Evolutionary conservation across 495 filamentous ascomycete species (phyloP).

Genomic region (Neurospora intermedia): DNA sequence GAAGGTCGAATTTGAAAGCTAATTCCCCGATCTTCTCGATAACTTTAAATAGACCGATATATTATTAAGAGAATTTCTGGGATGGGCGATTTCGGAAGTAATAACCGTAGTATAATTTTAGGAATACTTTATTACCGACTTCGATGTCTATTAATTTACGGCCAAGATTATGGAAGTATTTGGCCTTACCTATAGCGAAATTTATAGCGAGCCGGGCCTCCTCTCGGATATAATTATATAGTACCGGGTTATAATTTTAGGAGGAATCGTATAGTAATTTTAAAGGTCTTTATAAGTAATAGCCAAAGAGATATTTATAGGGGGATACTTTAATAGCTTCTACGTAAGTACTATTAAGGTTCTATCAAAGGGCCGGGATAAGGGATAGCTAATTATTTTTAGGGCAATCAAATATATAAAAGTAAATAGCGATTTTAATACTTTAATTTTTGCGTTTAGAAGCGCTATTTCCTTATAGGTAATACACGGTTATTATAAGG

Average conservation of each 20-base stretch:
- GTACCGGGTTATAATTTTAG: background rate
- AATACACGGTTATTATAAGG: background rate
- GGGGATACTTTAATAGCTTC: background rate
- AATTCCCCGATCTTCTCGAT: too few species aligned
- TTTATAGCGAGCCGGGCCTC: too few species aligned
- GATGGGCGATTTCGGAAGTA: too few species aligned
- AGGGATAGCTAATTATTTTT: accelerated
- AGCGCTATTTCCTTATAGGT: background rate
- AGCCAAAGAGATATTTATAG: background rate
- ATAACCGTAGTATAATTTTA: too few species aligned
- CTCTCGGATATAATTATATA: background rate
- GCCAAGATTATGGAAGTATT: too few species aligned
- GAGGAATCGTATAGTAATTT: background rate
- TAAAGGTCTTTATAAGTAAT: background rate
- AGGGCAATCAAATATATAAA: background rate
- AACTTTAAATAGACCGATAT: too few species aligned
- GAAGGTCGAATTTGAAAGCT: too few species aligned
- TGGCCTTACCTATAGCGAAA: too few species aligned
- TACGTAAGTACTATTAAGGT: background rate
- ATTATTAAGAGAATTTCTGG: too few species aligned
- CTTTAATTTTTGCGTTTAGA: background rate
- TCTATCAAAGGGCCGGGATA: background rate
- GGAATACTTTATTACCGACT: too few species aligned
- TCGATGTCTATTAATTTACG: too few species aligned
- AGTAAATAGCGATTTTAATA: background rate